Percentiles rank a stretch among this genome's conserved stretches.
Evolutionary conservation across 805 yeast species (phyloP).

Genomic region (Hermanozyma aechmeae): DNA sequence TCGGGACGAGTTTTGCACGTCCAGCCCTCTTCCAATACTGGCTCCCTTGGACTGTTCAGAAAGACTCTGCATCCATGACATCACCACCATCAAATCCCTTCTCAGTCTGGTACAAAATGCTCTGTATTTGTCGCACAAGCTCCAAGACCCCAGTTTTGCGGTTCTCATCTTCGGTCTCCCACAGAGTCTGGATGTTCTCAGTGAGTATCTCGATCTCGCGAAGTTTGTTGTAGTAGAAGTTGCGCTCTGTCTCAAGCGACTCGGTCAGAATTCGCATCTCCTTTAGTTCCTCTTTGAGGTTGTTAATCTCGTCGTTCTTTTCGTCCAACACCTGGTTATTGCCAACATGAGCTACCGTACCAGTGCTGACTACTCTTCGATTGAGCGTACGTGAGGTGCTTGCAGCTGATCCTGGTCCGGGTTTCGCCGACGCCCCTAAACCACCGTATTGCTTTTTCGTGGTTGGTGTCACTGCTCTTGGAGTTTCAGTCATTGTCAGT

Average conservation of each 20-base stretch:
- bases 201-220: conserved; percentile 80
- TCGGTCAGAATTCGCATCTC: conserved; percentile 54
- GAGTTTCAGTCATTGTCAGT: too few species aligned
- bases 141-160: conserved; percentile 17
- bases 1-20: too few species aligned
- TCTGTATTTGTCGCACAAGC: conserved; percentile 50
- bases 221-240: conserved; percentile 82
- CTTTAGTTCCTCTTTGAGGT: conserved; percentile 40
- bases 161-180: conserved; percentile 30
- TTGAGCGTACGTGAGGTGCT: too few species aligned
- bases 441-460: too few species aligned
- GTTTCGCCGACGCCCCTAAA: too few species aligned
- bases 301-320: conserved; percentile 29
- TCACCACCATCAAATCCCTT: conserved; percentile 50
- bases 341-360: too few species aligned
- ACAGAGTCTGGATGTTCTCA: conserved; percentile 37
- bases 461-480: too few species aligned
- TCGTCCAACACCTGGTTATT: too few species aligned
- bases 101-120: conserved; percentile 69
- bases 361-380: too few species aligned
- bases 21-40: too few species aligned
- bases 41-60: too few species aligned
- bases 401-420: too few species aligned
- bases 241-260: conserved; percentile 71
- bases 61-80: conserved; percentile 13